These are phyloP conservation scores for Carex parvula DNA, from an alignment of 176 grass and related monocot species.

Conservation along the genomic window DNA sequence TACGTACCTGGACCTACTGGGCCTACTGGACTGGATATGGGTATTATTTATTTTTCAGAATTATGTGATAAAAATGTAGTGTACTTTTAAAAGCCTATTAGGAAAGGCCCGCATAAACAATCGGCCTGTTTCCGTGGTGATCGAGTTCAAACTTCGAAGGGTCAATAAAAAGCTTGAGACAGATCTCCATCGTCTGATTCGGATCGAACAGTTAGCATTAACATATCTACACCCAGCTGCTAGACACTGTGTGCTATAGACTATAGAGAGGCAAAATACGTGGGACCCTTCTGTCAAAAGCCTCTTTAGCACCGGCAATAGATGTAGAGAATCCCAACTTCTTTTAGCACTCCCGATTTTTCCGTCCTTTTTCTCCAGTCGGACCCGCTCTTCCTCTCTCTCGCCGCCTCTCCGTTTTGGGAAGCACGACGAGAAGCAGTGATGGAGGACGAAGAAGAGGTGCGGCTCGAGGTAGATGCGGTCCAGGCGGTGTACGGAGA, in stretches of 20 bases:
- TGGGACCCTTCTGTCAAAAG: too few species aligned
- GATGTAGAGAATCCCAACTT: neutral
- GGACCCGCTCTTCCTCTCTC: neutral
- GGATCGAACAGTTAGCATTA: neutral
- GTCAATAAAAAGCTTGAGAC: neutral
- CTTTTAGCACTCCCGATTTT: neutral
- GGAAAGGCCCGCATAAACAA: neutral
- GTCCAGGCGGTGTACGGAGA: slow-evolving; percentile 64
- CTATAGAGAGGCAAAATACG: too few species aligned
- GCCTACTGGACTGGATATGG: neutral
- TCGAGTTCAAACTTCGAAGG: neutral
- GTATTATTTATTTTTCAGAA: neutral
- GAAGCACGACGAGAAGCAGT: neutral
- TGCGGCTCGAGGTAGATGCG: slow-evolving; percentile 74
- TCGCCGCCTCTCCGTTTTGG: neutral
- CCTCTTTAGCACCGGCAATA: too few species aligned
- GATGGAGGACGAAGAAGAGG: slow-evolving; percentile 53
- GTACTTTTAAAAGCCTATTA: neutral
- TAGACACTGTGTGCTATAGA: too few species aligned
- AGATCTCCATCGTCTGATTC: neutral
- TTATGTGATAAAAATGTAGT: neutral
- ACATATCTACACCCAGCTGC: neutral
- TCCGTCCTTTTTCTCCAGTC: neutral
- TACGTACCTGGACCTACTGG: neutral
- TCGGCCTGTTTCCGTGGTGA: neutral